Evolutionary conservation across 768 basidiomycete species (phyloP), one percentile per base, ranked within the genome.

Genomic region (Suillus luteus): DNA sequence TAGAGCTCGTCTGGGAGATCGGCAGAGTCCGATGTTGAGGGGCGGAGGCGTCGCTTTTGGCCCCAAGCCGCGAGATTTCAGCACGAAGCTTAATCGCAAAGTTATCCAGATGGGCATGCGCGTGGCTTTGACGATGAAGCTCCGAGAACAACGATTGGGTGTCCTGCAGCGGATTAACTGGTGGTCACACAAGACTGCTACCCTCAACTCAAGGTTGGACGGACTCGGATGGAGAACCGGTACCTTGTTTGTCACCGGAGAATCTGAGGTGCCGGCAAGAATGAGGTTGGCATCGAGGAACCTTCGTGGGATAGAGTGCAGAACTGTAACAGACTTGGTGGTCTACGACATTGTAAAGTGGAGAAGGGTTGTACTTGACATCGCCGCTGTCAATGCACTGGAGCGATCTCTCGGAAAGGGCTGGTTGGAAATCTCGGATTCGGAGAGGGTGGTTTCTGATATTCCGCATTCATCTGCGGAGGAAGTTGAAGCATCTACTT

Each of bases 1-100:
- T 64, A 82, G 77, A 68, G 97, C 97, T 11, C 93, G 97, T 73
- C 79, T 97, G 11, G 96, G 96, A 55, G 94, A 95, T 69, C 86
- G 82, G 2, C 92, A 93, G 69, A 91, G 87, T 74, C 94, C 93
- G 1, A 92, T 94, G 84, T 84, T 90, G 61, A 83, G 89, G 38
- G 96, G 96, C 40, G 97, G 97, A 77, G 97, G 96, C 68, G 85
- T 91, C 46, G 93, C 93, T 7, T 95, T 95, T 65, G 95, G 95
- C 37, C 93, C 94, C 0, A 90, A 93, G 72, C 93, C 95, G 3
- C 86, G 95, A 57, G 92, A 97, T 74, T 98, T 96, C 76, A 87
- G 91, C 69, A 95, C 94, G 22, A 90, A 92, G 67, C 84, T 99
- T 43, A 92, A 93, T n/a, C 85, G 93, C 66, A 98, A 98, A 77